Evolutionary conservation across 257 asterid genomes (phyloP).

Genomic region (Thymus quinquecostatus): DNA sequence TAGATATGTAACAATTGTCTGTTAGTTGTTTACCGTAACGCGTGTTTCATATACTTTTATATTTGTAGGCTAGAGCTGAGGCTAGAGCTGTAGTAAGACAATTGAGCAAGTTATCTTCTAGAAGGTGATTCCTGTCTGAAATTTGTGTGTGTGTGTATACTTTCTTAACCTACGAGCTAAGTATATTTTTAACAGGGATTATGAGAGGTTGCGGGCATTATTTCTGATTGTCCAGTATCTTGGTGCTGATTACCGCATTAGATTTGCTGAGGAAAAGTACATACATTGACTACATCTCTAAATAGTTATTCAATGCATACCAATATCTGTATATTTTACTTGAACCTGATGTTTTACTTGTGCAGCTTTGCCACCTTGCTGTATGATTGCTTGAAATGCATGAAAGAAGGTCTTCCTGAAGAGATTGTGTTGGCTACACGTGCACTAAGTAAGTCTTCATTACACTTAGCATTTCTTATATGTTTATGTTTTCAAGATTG

Average conservation of each 20-base stretch:
- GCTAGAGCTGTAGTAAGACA: not conserved
- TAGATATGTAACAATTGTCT: not conserved
- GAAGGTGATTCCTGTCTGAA: not conserved
- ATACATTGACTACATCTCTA: not conserved
- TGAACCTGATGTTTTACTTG: not conserved
- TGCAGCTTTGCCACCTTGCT: not conserved
- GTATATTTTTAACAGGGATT: not conserved
- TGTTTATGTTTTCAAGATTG: not conserved
- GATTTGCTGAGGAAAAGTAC: not conserved
- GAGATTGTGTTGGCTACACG: not conserved
- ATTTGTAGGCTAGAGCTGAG: not conserved
- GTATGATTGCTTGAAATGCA: not conserved
- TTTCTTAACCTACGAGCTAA: not conserved
- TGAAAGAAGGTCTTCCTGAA: not conserved
- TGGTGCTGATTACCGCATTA: not conserved
- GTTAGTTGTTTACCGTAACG: not conserved
- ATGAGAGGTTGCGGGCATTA: not conserved
- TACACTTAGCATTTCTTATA: not conserved
- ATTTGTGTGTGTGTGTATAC: too few relatives aligned
- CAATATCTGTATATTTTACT: not conserved
- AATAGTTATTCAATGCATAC: not conserved
- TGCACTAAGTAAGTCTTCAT: not conserved
- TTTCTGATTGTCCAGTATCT: not conserved
- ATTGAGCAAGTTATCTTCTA: not conserved
- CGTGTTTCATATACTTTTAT: not conserved